Conservation (phyloP, 345 rosid genomes). For the Litchi chinensis region DNA sequence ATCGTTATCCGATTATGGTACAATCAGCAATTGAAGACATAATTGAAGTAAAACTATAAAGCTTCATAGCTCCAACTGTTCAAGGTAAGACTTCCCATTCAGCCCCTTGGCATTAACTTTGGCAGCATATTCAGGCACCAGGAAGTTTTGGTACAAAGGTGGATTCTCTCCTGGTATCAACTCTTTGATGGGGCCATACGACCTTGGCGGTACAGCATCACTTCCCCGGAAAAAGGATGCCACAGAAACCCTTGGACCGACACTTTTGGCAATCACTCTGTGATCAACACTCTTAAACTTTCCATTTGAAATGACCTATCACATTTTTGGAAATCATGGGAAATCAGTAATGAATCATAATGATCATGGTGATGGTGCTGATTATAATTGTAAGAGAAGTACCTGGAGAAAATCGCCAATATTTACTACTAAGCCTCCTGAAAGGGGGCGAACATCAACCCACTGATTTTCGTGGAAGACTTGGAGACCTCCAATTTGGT, state of each 20-base stretch:
- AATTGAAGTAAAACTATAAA: no score
- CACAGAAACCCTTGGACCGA: conserved; percentile 48
- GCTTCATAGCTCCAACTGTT: conserved; percentile 16
- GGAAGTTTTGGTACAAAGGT: conserved; percentile 24
- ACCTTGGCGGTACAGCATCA: neutral
- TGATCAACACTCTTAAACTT: conserved; percentile 50
- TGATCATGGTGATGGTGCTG: neutral
- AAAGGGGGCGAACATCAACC: conserved; percentile 20
- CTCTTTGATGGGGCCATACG: conserved; percentile 36
- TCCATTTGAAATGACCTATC: conserved; percentile 51
- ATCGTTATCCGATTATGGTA: no score
- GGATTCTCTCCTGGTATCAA: conserved; percentile 34
- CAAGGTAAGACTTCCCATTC: conserved; percentile 20
- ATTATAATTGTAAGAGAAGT: neutral
- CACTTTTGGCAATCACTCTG: conserved; percentile 41
- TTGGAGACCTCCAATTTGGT: conserved; percentile 28
- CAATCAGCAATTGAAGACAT: no score
- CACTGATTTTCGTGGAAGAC: conserved; percentile 16
- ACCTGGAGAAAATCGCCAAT: conserved; percentile 25
- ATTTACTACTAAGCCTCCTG: conserved; percentile 22
- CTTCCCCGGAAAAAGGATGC: conserved; percentile 37
- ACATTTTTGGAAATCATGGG: neutral
- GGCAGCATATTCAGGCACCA: conserved; percentile 18
- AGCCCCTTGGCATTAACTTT: conserved; percentile 20
- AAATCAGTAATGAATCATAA: neutral